Percentiles rank a stretch among this genome's conserved stretches.
Conservation (phyloP, 805 yeast species). For the Yamadazyma sp. region DNA sequence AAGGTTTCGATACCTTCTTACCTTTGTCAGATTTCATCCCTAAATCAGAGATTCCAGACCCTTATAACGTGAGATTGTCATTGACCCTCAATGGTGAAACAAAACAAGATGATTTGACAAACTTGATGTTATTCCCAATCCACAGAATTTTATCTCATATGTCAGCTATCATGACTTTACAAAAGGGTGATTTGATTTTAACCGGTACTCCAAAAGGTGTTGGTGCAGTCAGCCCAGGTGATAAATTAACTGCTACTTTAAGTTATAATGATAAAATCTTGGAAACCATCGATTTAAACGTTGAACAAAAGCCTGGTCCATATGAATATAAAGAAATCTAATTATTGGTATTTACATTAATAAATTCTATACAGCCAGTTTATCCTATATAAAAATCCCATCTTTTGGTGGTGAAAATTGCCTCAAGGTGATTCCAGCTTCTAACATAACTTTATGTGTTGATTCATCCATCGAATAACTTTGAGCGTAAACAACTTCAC, state of each 20-base stretch:
- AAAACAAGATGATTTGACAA: slow-evolving; percentile 72
- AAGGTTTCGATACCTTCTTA: slow-evolving; percentile 94
- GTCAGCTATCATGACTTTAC: slow-evolving; percentile 86
- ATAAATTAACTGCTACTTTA: slow-evolving; percentile 63
- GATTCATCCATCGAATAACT: slow-evolving; percentile 86
- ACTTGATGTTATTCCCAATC: slow-evolving; percentile 84
- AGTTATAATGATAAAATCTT: slow-evolving; percentile 54
- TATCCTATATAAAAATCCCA: slow-evolving; percentile 34
- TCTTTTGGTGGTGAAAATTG: slow-evolving; percentile 41
- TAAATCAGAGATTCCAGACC: slow-evolving; percentile 63
- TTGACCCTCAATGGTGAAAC: slow-evolving; percentile 67
- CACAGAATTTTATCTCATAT: slow-evolving; percentile 75
- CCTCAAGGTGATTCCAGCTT: slow-evolving; percentile 71
- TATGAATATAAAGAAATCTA: slow-evolving; percentile 34
- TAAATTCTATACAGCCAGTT: no score
- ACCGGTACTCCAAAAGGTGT: slow-evolving; percentile 99
- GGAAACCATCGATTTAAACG: slow-evolving; percentile 51
- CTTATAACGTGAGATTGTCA: slow-evolving; percentile 62
- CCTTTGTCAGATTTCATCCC: slow-evolving; percentile 80
- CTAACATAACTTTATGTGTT: slow-evolving; percentile 67
- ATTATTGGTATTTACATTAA: neutral
- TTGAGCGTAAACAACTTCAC: slow-evolving; percentile 89
- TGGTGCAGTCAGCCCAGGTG: slow-evolving; percentile 81
- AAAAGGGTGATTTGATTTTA: slow-evolving; percentile 84
- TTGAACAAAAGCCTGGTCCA: slow-evolving; percentile 50